Evolutionary conservation across 345 rosid genomes (phyloP).

Genomic region (Viola odorata): DNA sequence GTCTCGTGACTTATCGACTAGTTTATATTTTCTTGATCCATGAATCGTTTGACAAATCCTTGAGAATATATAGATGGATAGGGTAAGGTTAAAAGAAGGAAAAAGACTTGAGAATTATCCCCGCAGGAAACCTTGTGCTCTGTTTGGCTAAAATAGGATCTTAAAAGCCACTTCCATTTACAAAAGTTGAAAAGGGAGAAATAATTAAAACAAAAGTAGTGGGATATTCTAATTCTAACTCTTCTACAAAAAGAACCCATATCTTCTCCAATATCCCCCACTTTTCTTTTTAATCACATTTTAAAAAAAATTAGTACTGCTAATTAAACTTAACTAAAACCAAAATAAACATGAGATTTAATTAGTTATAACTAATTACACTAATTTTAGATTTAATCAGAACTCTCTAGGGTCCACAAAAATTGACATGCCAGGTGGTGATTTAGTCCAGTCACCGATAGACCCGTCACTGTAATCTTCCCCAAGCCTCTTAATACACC

Average conservation of each 20-base stretch:
- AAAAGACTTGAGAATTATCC: neutral
- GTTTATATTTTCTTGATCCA: neutral
- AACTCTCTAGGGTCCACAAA: slow-evolving; percentile 97
- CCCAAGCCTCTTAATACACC: slow-evolving; percentile 90
- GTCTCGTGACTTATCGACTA: too few species aligned
- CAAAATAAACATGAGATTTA: neutral
- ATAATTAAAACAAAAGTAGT: slow-evolving; percentile 10
- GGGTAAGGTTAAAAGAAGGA: neutral
- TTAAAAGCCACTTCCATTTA: slow-evolving; percentile 38
- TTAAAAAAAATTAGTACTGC: neutral
- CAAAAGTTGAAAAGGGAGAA: slow-evolving; percentile 18
- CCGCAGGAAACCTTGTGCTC: slow-evolving; percentile 9
- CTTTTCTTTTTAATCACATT: slow-evolving; percentile 8
- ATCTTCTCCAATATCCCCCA: slow-evolving; percentile 10
- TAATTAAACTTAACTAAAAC: neutral
- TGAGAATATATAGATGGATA: slow-evolving; percentile 4
- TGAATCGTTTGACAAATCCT: neutral
- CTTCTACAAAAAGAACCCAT: slow-evolving; percentile 19
- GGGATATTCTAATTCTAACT: slow-evolving; percentile 25
- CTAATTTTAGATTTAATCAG: slow-evolving; percentile 13
- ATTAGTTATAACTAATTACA: neutral
- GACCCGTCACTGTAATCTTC: slow-evolving; percentile 75
- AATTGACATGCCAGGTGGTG: slow-evolving; percentile 70
- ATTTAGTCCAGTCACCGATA: slow-evolving; percentile 86
- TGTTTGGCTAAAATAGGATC: slow-evolving; percentile 30